Base-by-base conservation (phyloP, 2,329 filamentous ascomycete genomes). In the Penicillium occitanis region DNA sequence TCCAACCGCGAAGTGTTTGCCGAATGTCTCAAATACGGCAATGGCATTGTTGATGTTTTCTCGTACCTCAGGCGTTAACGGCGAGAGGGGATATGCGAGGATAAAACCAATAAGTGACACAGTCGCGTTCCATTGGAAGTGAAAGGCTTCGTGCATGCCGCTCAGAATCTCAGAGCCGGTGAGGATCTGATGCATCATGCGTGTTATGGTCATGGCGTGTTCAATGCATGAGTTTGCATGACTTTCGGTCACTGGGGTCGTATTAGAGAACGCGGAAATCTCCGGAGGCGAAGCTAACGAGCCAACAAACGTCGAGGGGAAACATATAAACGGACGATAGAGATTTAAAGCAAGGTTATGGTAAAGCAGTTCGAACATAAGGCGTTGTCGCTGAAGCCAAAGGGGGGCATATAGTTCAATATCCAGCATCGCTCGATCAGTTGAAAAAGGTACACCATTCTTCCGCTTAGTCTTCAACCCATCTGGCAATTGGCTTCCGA, bases 121-220 rank as follows among this genome's bases (percentile, higher is more conserved):
- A 1, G 77, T 71, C 0, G 79, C 78, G 65, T 81, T 78, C 78
- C 80, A 82, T 67, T 82, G 80, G 73, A 77, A 82, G 28, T 80
- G 77, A 61, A 80, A 82, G 0, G 74, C 72, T 60, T 80, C 76
- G 66, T 78, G 73, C 74, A 74, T 79, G 7, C 79, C 78, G n/a
- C 66, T 65, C 0, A 81, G 68, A 22, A 80, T 71, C 14, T 73
- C 70, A 1, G 77, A 77, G 2, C 69, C 66, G 1, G 67, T 69
- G 22, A 73, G 69, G 1, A 76, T 69, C 51, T 81, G 78, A 42
- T 80, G 74, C 51, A 77, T 73, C 19, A 82, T 80, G 13, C 73
- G 71, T 4, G 78, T 80, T n/a, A 78, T 58, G 2, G 75, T 70
- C 33, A 81, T 74, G 14, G 77, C 76, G 66, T 80, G 78, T 22